Evolutionary conservation across 2,329 filamentous ascomycete species (phyloP).

Genomic region (Zymoseptoria crescenta): DNA sequence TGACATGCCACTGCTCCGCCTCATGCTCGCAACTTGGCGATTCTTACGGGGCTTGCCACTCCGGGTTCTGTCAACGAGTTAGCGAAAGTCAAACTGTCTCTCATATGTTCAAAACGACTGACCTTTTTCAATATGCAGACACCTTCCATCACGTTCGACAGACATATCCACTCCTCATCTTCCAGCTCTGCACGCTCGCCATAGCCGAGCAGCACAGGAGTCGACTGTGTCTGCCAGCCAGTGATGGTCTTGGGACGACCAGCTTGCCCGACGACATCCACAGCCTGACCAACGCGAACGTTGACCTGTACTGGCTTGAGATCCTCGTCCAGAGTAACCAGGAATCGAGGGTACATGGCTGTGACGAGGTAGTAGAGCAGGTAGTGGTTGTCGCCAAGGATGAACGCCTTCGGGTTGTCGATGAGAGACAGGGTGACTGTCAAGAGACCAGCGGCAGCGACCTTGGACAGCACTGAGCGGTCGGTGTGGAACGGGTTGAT

Average conservation of each 20-base stretch:
- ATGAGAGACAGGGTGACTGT: constrained; percentile 89
- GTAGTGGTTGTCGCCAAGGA: constrained; percentile 70
- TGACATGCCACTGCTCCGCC: background rate
- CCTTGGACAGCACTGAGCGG: constrained; percentile 85
- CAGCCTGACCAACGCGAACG: constrained; percentile 92
- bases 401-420: constrained; percentile 76
- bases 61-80: constrained; percentile 21
- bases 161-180: constrained; percentile 91
- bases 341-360: constrained; percentile 92
- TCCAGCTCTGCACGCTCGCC: constrained; percentile 94
- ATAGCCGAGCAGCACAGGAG: constrained; percentile 88
- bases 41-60: constrained; percentile 23
- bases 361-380: constrained; percentile 95
- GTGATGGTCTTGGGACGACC: constrained; percentile 98
- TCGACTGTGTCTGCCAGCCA: constrained; percentile 98
- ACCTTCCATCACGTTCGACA: constrained; percentile 87
- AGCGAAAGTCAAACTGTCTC: constrained; percentile 4
- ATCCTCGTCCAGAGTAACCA: constrained; percentile 91
- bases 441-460: constrained; percentile 80
- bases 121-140: constrained; percentile 97
- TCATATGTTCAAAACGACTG: constrained; percentile 30
- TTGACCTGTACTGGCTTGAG: constrained; percentile 91
- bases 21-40: background rate
- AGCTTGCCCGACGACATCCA: constrained; percentile 95
- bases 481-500: constrained; percentile 99